A percentile compares a stretch with the other conserved stretches of the same genome.
These are phyloP conservation scores for Stenogyne calaminthoides DNA, from an alignment of 305 asterid genomes.

Conservation along the genomic window DNA sequence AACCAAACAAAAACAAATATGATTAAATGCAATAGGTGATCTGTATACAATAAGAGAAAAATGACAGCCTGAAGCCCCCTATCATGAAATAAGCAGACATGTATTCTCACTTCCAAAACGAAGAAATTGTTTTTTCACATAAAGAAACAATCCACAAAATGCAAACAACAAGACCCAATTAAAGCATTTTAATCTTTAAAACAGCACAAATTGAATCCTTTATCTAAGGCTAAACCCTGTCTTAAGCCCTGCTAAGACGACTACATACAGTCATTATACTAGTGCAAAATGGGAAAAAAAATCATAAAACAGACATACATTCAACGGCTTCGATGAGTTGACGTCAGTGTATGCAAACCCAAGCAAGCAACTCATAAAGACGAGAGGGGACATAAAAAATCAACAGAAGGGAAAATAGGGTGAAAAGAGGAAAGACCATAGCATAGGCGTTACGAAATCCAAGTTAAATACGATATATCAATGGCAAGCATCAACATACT, in stretches of 20 bases:
- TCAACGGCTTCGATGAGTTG: conserved; percentile 4
- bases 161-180: background rate
- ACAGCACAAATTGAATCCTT: background rate
- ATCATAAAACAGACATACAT: conserved; percentile 1
- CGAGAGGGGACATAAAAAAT: background rate
- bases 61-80: conserved; percentile 14
- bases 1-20: background rate
- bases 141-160: background rate
- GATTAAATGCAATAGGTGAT: background rate
- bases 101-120: background rate
- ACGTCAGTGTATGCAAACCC: background rate
- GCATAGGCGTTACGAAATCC: conserved; percentile 17
- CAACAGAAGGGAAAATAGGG: background rate
- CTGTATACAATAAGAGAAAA: conserved; percentile 9
- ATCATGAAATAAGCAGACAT: background rate
- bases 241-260: background rate
- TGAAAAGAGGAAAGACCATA: background rate
- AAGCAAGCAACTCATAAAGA: background rate
- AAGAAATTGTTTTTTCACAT: background rate
- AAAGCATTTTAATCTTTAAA: background rate
- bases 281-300: background rate
- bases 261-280: conserved; percentile 3
- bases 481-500: conserved; percentile 17
- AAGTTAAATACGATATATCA: background rate
- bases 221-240: background rate